Conservation (phyloP, 352 stramenopile genomes). For the Phytophthora agathidicida region DNA sequence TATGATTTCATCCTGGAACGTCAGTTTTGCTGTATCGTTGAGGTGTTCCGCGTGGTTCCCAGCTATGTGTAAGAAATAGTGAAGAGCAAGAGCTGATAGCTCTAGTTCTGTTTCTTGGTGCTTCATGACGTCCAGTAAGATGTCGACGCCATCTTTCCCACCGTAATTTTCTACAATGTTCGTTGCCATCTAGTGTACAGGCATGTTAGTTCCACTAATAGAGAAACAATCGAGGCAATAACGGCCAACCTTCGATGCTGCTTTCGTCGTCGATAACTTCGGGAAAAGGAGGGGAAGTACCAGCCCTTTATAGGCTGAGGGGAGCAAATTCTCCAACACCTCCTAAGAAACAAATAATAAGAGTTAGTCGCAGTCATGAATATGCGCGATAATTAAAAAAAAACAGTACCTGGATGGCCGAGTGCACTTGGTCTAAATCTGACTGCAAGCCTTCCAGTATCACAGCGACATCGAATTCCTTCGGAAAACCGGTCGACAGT, state of each 20-base stretch:
- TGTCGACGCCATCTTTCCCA: conserved; percentile 56
- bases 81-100: conserved; percentile 72
- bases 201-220: conserved; percentile 7
- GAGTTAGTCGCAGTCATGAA: neutral
- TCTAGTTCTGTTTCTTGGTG: conserved; percentile 67
- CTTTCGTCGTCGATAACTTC: conserved; percentile 58
- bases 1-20: conserved; percentile 63
- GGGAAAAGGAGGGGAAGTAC: conserved; percentile 81
- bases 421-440: conserved; percentile 73
- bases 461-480: conserved; percentile 82
- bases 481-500: conserved; percentile 79
- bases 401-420: conserved; percentile 65
- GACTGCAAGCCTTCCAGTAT: conserved; percentile 83
- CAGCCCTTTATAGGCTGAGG: conserved; percentile 71
- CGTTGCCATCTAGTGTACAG: conserved; percentile 60
- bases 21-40: conserved; percentile 35
- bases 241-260: conserved; percentile 48
- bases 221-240: neutral
- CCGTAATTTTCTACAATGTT: conserved; percentile 53
- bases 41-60: conserved; percentile 56
- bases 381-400: neutral
- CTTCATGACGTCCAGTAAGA: conserved; percentile 77
- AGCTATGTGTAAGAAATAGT: conserved; percentile 85
- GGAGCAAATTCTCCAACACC: conserved; percentile 82
- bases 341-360: conserved; percentile 45